Conservation (phyloP, 192 early-diverging fungal genomes). For the Backusella australiensis region DNA sequence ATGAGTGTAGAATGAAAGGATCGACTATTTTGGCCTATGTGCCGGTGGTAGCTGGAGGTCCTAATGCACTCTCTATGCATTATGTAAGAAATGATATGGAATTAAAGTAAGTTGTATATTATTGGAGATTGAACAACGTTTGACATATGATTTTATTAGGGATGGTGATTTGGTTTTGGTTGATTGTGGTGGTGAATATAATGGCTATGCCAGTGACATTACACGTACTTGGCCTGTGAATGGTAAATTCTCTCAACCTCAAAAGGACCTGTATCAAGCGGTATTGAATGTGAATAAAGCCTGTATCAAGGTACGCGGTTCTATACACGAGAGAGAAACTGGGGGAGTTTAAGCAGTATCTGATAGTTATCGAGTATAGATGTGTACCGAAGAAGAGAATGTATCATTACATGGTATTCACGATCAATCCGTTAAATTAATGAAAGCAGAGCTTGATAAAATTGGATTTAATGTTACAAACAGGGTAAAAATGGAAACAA, state of each 20-base stretch:
- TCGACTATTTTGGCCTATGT: constrained; percentile 83
- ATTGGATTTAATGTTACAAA: constrained; percentile 65
- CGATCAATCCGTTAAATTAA: constrained; percentile 61
- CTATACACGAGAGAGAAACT: neutral
- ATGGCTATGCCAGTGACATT: constrained; percentile 88
- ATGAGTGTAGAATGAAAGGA: constrained; percentile 59
- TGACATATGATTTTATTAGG: constrained; percentile 15
- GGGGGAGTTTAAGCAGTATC: neutral
- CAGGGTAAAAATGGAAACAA: constrained; percentile 32
- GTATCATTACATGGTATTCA: constrained; percentile 85
- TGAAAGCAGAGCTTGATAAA: constrained; percentile 67
- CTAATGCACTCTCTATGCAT: constrained; percentile 90
- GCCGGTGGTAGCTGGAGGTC: constrained; percentile 92
- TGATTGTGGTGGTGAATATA: constrained; percentile 89
- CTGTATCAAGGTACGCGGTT: constrained; percentile 69
- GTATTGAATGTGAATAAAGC: constrained; percentile 83
- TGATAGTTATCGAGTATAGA: constrained; percentile 18
- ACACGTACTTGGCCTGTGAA: constrained; percentile 93
- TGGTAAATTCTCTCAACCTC: constrained; percentile 78
- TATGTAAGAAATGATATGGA: constrained; percentile 87
- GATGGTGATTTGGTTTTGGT: constrained; percentile 85
- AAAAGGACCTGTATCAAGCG: constrained; percentile 80
- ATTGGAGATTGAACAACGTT: neutral
- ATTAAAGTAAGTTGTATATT: constrained; percentile 38
- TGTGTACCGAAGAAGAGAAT: constrained; percentile 51